These are phyloP conservation scores for Cryphonectria carpinicola DNA, from an alignment of 2,329 filamentous ascomycete species.

Conservation along the genomic window DNA sequence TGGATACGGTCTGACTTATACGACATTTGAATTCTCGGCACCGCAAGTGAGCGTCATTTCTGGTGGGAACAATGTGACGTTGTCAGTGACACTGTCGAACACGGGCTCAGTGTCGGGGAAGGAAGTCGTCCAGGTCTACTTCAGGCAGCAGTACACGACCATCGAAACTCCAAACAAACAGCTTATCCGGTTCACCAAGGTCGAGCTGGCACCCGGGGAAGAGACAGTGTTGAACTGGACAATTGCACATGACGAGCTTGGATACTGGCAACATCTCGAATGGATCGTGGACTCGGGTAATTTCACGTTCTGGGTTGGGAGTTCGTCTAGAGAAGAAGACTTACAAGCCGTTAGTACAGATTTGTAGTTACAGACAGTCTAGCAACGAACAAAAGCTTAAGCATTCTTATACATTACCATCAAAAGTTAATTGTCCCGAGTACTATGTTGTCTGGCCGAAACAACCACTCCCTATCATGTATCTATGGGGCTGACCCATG, in stretches of 20 bases:
- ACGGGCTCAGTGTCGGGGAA: conserved; percentile 43
- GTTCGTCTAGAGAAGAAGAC: conserved; percentile 34
- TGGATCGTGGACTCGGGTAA: conserved; percentile 34
- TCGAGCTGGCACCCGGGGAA: conserved; percentile 46
- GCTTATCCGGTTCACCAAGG: conserved; percentile 53
- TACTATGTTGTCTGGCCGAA: no score
- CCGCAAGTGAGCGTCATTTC: conserved; percentile 31
- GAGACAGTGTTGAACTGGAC: conserved; percentile 41
- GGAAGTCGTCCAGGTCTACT: conserved; percentile 42
- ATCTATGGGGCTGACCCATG: no score
- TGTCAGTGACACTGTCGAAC: conserved; percentile 48
- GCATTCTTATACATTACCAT: no score
- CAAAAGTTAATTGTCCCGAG: no score
- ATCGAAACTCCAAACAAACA: conserved; percentile 47
- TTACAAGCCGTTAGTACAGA: background rate
- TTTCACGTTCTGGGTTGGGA: conserved; percentile 39
- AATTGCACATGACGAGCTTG: conserved; percentile 35
- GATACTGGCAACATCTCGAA: conserved; percentile 36
- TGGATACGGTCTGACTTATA: conserved; percentile 70
- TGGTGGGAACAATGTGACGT: background rate
- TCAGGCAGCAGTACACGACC: conserved; percentile 47
- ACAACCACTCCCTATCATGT: no score
- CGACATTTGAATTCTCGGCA: conserved; percentile 60
- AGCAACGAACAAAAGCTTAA: no score
- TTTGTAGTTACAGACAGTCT: no score